These are phyloP conservation scores for Leptographium lundbergii DNA, from an alignment of 2,329 filamentous ascomycete species.

Conservation along the genomic window DNA sequence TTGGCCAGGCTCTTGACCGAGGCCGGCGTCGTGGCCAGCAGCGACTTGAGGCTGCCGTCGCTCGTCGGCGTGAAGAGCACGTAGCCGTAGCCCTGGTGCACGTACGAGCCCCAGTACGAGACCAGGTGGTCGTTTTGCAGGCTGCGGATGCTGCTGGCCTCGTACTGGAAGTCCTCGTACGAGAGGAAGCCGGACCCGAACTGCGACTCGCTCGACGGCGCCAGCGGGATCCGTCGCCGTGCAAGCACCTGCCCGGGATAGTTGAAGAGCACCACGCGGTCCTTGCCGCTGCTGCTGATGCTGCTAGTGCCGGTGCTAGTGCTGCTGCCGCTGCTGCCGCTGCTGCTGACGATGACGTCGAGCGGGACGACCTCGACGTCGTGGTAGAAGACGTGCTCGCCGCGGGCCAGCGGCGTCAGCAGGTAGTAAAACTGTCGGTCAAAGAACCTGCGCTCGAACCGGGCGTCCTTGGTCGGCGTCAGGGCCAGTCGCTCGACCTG, in stretches of 20 bases:
- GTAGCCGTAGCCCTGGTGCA: conserved; percentile 49
- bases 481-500: conserved; percentile 52
- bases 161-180: conserved; percentile 43
- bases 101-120: conserved; percentile 61
- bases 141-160: conserved; percentile 44
- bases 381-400: conserved; percentile 47
- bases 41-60: conserved; percentile 54
- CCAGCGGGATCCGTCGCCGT: conserved; percentile 44
- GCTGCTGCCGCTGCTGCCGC: not conserved
- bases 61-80: conserved; percentile 53
- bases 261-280: conserved; percentile 52
- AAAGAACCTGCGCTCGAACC: conserved; percentile 56
- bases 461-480: conserved; percentile 45
- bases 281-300: conserved; percentile 39
- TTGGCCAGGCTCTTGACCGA: conserved; percentile 51
- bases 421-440: conserved; percentile 59
- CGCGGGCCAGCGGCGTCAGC: conserved; percentile 48
- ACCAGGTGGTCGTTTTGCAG: conserved; percentile 57
- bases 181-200: conserved; percentile 29
- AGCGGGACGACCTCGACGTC: conserved; percentile 58
- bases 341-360: conserved; percentile 45
- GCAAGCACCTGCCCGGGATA: conserved; percentile 43
- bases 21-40: conserved; percentile 50
- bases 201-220: conserved; percentile 13
- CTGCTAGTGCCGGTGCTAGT: conserved; percentile 16